Evolutionary conservation across 768 basidiomycete species (phyloP), one percentile per base, ranked within the genome.

Genomic region (Polyporus arcularius): DNA sequence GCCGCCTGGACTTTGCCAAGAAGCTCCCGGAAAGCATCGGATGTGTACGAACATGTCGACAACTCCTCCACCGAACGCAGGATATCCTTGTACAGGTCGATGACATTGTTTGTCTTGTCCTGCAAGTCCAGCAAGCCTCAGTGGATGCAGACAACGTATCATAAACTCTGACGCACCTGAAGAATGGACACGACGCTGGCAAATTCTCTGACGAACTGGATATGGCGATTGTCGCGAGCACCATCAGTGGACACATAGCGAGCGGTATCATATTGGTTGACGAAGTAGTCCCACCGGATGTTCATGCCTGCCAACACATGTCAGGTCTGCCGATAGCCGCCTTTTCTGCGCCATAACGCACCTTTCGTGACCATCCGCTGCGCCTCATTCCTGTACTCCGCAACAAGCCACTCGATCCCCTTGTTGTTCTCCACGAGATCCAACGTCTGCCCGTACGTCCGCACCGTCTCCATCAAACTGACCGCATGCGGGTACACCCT

Each of bases 401-500:
- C 96, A 2, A 98, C 89, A 42, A 99, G 80, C 83, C 93, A 93
- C 72, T 94, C 92, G 67, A 98, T 95, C 3, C 88, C 94, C 73
- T 89, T 89, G 72, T 98, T 93, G 45, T 82, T 82, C 71, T 97
- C 90, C 67, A 98, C 89, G 67, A 98, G 76, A 72, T 94, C 93
- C 72, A 97, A 76, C 0, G 94, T 97, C 78, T 99, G 97, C 18
- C 91, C 90, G 75, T 99, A 98, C 31, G 94, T 98, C 72, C 96
- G 80, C n/a, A 98, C 94, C 0, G 95, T 96, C 80, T 99, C 97
- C 96, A 98, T 98, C 74, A 94, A 75, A 69, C 92, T 94, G 65
- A 98, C 96, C 2, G 97, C 97, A 78, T 98, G 95, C 0, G 96
- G 96, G 72, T 99, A 99, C 61, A 98, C 96, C 67, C 94, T 80